These are phyloP conservation scores for Penicillium canescens DNA, from an alignment of 495 filamentous ascomycete genomes.

Conservation along the genomic window DNA sequence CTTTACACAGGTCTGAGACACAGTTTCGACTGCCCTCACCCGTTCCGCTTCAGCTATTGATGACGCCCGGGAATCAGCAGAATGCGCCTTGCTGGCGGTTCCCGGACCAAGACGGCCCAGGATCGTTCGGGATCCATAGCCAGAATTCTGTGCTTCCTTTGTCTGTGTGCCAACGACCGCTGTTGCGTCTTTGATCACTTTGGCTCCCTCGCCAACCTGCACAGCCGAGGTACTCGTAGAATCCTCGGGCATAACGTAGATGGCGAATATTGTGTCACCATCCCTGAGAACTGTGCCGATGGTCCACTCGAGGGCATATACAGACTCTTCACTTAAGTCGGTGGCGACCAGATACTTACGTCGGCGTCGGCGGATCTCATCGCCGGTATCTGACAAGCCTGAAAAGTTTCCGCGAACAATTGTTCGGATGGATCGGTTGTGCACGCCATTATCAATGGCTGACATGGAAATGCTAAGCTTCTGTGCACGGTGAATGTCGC, in stretches of 20 bases:
- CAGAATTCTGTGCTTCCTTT: constrained; percentile 36
- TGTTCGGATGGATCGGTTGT: constrained; percentile 80
- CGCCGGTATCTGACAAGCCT: constrained; percentile 70
- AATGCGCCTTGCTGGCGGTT: constrained; percentile 43
- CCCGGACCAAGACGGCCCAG: constrained; percentile 37
- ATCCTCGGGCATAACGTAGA: constrained; percentile 91
- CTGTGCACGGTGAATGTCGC: constrained; percentile 83
- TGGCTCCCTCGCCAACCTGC: constrained; percentile 58
- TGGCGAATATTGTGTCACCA: constrained; percentile 88
- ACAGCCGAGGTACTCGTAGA: constrained; percentile 37
- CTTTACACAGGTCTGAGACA: constrained; percentile 77
- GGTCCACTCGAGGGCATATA: constrained; percentile 94
- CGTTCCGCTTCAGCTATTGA: constrained; percentile 75
- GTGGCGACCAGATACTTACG: constrained; percentile 91
- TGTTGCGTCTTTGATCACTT: constrained; percentile 70
- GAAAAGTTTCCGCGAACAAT: constrained; percentile 85
- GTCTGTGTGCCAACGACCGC: constrained; percentile 57
- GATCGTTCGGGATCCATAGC: constrained; percentile 32
- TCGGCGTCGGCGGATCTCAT: constrained; percentile 69
- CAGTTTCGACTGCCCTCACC: constrained; percentile 68
- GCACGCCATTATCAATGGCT: constrained; percentile 68
- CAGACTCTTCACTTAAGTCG: constrained; percentile 89
- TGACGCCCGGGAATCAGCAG: constrained; percentile 41
- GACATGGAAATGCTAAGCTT: constrained; percentile 78
- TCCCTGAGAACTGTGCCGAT: constrained; percentile 94